Evolutionary conservation across 257 asterid genomes (phyloP).

Genomic region (Solanum appendiculatum): DNA sequence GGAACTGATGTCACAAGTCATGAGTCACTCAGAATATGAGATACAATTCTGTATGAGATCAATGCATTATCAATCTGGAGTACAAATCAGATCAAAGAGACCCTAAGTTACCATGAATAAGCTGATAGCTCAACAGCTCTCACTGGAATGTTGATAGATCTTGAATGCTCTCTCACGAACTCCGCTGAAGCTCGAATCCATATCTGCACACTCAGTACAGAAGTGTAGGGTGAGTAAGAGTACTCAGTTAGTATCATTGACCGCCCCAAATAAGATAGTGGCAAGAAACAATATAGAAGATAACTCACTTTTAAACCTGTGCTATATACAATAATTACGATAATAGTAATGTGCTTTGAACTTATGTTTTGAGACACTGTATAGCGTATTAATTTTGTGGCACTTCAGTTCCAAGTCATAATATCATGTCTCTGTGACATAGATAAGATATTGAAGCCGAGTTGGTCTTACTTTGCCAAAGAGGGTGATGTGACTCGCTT

Average conservation of each 20-base stretch:
- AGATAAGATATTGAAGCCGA: background rate
- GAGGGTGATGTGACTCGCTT: background rate
- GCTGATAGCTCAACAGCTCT: background rate
- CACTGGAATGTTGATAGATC: background rate
- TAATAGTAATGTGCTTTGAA: background rate
- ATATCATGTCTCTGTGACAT: background rate
- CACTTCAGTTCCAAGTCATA: background rate
- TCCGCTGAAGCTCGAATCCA: background rate
- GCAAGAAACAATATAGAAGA: background rate
- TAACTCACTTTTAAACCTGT: background rate
- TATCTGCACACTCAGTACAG: background rate
- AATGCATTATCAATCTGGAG: background rate
- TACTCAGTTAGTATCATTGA: background rate
- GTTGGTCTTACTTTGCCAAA: background rate
- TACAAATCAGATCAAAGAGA: background rate
- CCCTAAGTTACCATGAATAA: background rate
- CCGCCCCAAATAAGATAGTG: background rate
- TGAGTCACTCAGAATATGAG: background rate
- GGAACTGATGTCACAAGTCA: background rate
- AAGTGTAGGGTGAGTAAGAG: background rate
- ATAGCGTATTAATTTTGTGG: background rate
- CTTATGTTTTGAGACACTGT: background rate
- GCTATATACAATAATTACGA: background rate
- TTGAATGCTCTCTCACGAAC: background rate
- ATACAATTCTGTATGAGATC: background rate